Evolutionary conservation across 2,329 filamentous ascomycete genomes (phyloP), one percentile per base, ranked within the genome.

Genomic region (Fusarium sarcochroum): DNA sequence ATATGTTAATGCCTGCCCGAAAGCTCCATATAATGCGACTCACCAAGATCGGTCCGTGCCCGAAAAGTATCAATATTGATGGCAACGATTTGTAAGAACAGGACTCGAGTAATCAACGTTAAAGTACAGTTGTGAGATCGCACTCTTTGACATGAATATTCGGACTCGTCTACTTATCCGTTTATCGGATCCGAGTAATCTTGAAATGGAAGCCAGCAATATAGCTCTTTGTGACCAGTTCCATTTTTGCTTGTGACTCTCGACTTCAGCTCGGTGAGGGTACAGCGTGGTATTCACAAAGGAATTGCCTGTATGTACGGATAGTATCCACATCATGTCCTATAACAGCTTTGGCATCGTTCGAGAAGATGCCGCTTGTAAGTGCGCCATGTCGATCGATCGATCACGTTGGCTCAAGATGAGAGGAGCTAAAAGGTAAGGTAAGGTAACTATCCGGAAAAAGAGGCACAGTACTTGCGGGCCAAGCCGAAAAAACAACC

Each of bases 381-480:
- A 54, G 30, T 38, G 18, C 9, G 37, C 45, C 27, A 27, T 49
- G 51, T 37, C 57, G 59, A 72, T 68, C 58, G 56, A 63, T 65
- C 51, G 63, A 69, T 68, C 58, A 57, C 44, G 45, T 55, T 53
- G 48, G 27, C 30, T 25, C 38, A n/a, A 30, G 27, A 55, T 27
- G 41, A 38, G 27, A 55, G 21, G 41, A 45, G 44, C 35, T 49
- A 30, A 7, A 47, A 34, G 37, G 10, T 30, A 30, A 27, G 25
- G 25, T 9, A 9, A 30, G 6, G 58, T 25, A n/a, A 21, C 47
- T 21, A 49, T 45, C 30, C 52, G 30, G 52, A 41, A 54, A 49
- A 30, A 59, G 27, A 8, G 18, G 20, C 25, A 41, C 50, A 44
- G 21, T 46, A 63, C 46, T 41, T 49, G 42, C 20, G 37, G 35